These are phyloP conservation scores for Ananas comosus DNA, from an alignment of 176 grass and related monocot genomes.

Conservation along the genomic window DNA sequence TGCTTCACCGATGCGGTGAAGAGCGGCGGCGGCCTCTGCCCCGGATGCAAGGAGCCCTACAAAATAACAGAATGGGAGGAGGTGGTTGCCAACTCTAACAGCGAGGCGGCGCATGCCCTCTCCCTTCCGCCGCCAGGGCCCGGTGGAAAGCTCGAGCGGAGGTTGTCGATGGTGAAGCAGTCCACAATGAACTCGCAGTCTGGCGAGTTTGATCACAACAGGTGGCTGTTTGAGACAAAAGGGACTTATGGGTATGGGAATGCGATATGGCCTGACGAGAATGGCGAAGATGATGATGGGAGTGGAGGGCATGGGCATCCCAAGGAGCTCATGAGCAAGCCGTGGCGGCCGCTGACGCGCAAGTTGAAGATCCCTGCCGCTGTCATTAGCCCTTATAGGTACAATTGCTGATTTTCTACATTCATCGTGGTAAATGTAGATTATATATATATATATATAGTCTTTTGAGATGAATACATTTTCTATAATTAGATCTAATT, in stretches of 20 bases:
- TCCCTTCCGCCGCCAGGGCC: constrained; percentile 44
- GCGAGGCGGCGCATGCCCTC: constrained; percentile 9
- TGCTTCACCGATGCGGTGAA: constrained; percentile 92
- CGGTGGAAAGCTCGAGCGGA: constrained; percentile 51
- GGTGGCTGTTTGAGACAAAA: constrained; percentile 95
- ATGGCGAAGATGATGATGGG: constrained; percentile 14
- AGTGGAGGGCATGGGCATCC: constrained; percentile 29
- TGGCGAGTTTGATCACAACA: constrained; percentile 81
- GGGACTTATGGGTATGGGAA: constrained; percentile 93
- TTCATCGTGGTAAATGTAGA: neutral
- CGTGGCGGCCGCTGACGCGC: constrained; percentile 84
- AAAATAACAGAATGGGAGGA: constrained; percentile 77
- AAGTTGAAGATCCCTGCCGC: constrained; percentile 74
- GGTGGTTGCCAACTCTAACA: neutral
- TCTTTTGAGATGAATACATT: no score
- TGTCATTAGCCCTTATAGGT: constrained; percentile 89
- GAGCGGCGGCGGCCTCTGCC: constrained; percentile 54
- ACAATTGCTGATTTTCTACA: constrained; percentile 8
- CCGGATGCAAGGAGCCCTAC: constrained; percentile 83
- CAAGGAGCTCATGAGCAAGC: constrained; percentile 61
- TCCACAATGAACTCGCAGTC: constrained; percentile 86
- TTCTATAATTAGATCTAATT: no score
- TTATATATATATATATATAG: no score
- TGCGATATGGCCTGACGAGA: constrained; percentile 89
- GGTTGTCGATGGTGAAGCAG: constrained; percentile 51